Evolutionary conservation across 805 yeast species (phyloP), one percentile per base, ranked within the genome.

Genomic region (Wickerhamomyces kurtzmanii): DNA sequence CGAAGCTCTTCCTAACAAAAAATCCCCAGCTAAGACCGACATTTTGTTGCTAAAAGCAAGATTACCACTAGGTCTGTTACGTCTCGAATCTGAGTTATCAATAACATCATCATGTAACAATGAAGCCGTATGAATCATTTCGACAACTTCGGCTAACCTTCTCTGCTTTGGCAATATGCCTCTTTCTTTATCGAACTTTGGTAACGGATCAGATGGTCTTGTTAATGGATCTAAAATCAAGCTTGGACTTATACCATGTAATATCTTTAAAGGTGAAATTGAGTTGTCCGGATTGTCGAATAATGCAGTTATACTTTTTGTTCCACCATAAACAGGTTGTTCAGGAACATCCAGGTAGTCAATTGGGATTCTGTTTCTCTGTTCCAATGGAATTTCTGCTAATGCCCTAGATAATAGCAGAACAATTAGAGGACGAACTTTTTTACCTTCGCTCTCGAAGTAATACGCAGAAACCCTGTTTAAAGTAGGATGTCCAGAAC

Each of bases 11-110:
- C 96, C 98, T 26, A 91, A 68, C 32, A 91, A 55, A 56, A 91
- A 91, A 57, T 91, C 98, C 24, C 98, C 98, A 0, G 96, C 97
- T 31, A 91, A 64, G 22, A 91, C 86, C 6, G 98, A 94, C 96
- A 91, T 87, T 49, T 91, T 91, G 58, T 91, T 91, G 17, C 93
- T 83, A 57, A 87, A 91, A 7, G 96, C 96, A 34, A 79, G 68
- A 56, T 91, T 91, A 1, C 96, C 97, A 38, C 83, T 73, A 14
- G 93, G 93, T 46, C 83, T 69, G 24, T 95, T 94, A 38, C 98
- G 67, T 50, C 98, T 68, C 19, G 89, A 70, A 45, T 83, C 96
- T 0, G 87, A 74, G 47, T 69, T 64, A 57, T 91, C 98, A 43
- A 91, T 89, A 35, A 91, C 98, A 53, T 91, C 98, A 56, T 91